phyloP scores from a whole-genome alignment of 2,329 filamentous ascomycete species.

The Microdochium trichocladiopsis region DNA sequence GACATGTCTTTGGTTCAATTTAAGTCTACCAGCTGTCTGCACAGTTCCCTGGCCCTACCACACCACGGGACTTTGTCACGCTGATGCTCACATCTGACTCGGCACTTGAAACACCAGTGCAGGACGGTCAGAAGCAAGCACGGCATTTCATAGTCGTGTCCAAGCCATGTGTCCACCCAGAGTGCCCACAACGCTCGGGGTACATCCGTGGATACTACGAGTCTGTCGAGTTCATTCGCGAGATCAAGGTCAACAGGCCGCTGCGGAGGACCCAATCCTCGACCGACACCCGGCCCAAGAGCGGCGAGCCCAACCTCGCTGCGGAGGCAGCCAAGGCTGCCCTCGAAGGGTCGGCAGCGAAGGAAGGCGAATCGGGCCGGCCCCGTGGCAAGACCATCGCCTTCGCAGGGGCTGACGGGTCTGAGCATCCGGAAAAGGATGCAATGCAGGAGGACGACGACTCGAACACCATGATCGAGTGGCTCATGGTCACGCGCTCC shows the following conservation, averaged over 20 bases:
- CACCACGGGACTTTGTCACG: slow-evolving; percentile 82
- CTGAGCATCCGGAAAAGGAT: slow-evolving; percentile 6
- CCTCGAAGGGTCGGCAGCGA: slow-evolving; percentile 9
- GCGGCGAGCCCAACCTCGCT: slow-evolving; percentile 15
- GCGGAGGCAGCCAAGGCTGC: slow-evolving; percentile 17
- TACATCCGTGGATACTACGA: slow-evolving; percentile 84
- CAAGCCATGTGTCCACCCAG: slow-evolving; percentile 72
- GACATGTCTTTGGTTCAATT: slow-evolving; percentile 7
- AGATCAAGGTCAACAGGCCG: slow-evolving; percentile 56
- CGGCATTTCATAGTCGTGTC: slow-evolving; percentile 83
- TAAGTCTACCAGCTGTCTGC: slow-evolving; percentile 82
- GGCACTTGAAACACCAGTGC: slow-evolving; percentile 26
- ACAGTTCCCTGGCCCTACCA: slow-evolving; percentile 82
- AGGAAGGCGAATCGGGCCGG: slow-evolving; percentile 26
- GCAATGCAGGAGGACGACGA: slow-evolving; percentile 17
- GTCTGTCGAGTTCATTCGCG: slow-evolving; percentile 84
- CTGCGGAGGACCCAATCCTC: slow-evolving; percentile 35
- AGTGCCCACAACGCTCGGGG: slow-evolving; percentile 61
- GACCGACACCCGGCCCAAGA: slow-evolving; percentile 23
- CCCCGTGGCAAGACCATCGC: slow-evolving; percentile 14
- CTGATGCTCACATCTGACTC: slow-evolving; percentile 64
- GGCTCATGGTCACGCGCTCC: slow-evolving; percentile 87
- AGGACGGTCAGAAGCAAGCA: slow-evolving; percentile 1
- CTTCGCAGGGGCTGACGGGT: slow-evolving; percentile 16
- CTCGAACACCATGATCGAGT: slow-evolving; percentile 56